These are phyloP conservation scores for Coprinellus aureogranulatus DNA, from an alignment of 768 basidiomycete species.

Conservation along the genomic window DNA sequence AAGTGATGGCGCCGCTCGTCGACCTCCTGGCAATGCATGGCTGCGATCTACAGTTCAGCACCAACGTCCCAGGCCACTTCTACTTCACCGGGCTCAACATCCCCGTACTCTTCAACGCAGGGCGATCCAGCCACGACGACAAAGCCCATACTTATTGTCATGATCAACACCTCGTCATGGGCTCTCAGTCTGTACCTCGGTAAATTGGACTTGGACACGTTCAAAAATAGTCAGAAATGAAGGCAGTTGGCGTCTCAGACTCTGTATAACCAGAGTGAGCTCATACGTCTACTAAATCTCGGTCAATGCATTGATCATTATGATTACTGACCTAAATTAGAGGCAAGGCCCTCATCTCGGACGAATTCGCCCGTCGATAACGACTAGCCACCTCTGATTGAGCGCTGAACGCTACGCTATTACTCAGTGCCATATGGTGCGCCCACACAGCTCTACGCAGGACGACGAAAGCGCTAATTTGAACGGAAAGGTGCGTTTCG, in stretches of 20 bases:
- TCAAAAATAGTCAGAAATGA: conserved; percentile 35
- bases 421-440: conserved; percentile 31
- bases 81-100: conserved; percentile 51
- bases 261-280: conserved; percentile 42
- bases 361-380: conserved; percentile 42
- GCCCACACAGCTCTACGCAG: conserved; percentile 42
- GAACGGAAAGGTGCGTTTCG: conserved; percentile 31
- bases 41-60: conserved; percentile 58
- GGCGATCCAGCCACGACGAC: conserved; percentile 26
- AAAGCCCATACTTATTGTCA: conserved; percentile 39
- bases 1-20: conserved; percentile 43
- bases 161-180: conserved; percentile 36
- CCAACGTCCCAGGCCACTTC: conserved; percentile 61
- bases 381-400: conserved; percentile 4
- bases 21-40: conserved; percentile 42
- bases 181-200: conserved; percentile 22
- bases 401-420: conserved; percentile 5
- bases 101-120: conserved; percentile 36
- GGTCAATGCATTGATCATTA: too few species aligned
- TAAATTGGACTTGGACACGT: conserved; percentile 34
- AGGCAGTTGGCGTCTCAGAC: conserved; percentile 13
- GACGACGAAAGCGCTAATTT: conserved; percentile 32
- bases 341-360: conserved; percentile 40
- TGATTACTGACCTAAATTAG: conserved; percentile 4
- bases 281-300: conserved; percentile 26